Conservation (phyloP, 768 basidiomycete species). For the Fibroporia radiculosa region DNA sequence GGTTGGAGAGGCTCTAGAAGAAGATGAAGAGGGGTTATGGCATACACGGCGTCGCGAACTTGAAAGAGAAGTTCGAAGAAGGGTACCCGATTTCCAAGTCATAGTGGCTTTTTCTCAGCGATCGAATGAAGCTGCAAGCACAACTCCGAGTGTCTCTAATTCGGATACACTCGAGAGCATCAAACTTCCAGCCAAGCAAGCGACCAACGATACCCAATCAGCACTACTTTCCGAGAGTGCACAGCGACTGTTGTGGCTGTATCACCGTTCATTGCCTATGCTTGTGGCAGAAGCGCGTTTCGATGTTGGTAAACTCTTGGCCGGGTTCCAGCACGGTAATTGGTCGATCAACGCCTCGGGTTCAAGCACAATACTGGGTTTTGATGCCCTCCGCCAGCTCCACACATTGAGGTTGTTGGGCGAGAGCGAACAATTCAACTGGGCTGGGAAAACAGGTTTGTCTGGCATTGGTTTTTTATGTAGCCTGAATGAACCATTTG, state of each 20-base stretch:
- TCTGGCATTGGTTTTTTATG: neutral
- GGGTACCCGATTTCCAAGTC: slow-evolving; percentile 84
- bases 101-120: slow-evolving; percentile 67
- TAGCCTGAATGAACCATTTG: neutral
- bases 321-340: slow-evolving; percentile 30
- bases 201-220: slow-evolving; percentile 30
- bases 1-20: slow-evolving; percentile 34
- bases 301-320: slow-evolving; percentile 76
- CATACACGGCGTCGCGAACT: slow-evolving; percentile 53
- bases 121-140: slow-evolving; percentile 3
- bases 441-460: slow-evolving; percentile 66
- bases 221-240: slow-evolving; percentile 74
- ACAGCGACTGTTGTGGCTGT: slow-evolving; percentile 76
- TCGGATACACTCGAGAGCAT: neutral
- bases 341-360: slow-evolving; percentile 4
- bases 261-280: slow-evolving; percentile 68
- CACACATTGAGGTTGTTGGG: slow-evolving; percentile 72
- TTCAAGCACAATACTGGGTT: slow-evolving; percentile 17
- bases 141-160: neutral
- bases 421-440: slow-evolving; percentile 72
- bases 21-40: slow-evolving; percentile 58
- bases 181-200: neutral
- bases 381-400: slow-evolving; percentile 60
- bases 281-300: slow-evolving; percentile 76
- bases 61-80: slow-evolving; percentile 64